Evolutionary conservation across 768 basidiomycete genomes (phyloP).

Genomic region (Auricularia heimuer): DNA sequence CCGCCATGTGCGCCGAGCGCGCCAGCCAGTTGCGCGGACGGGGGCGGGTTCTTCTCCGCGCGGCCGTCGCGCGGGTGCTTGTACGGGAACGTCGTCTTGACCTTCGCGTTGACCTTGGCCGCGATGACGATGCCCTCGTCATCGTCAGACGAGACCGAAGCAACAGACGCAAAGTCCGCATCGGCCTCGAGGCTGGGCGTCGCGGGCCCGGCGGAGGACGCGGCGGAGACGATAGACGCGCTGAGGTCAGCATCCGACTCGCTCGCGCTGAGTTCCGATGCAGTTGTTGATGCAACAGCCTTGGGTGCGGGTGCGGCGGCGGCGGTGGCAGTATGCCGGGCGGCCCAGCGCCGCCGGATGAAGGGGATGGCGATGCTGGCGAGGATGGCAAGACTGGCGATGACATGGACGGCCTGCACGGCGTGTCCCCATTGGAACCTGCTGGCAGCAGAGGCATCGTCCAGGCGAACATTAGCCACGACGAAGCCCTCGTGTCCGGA

Average conservation of each 20-base stretch:
- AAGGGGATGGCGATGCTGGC: slow-evolving; percentile 4
- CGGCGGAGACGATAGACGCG: background rate
- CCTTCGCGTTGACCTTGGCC: background rate
- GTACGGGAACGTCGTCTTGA: background rate
- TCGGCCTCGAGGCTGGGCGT: background rate
- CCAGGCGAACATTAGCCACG: no score
- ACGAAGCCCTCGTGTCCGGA: no score
- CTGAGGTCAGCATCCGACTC: background rate
- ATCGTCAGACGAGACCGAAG: background rate
- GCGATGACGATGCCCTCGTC: background rate
- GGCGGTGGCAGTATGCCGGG: background rate
- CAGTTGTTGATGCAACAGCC: background rate
- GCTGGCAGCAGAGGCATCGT: no score
- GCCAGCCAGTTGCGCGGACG: slow-evolving; percentile 28
- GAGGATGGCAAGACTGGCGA: slow-evolving; percentile 15
- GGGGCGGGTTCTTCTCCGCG: slow-evolving; percentile 16
- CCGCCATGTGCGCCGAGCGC: slow-evolving; percentile 33
- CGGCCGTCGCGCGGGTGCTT: background rate
- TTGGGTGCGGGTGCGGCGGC: background rate
- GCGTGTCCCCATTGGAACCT: slow-evolving; percentile 37
- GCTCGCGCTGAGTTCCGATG: background rate
- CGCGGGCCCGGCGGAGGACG: background rate
- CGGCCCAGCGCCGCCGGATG: background rate
- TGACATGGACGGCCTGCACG: slow-evolving; percentile 34
- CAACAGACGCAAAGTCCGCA: background rate